Evolutionary conservation across 129 eudicot genomes (phyloP).

Genomic region (Helianthus tuberosus): DNA sequence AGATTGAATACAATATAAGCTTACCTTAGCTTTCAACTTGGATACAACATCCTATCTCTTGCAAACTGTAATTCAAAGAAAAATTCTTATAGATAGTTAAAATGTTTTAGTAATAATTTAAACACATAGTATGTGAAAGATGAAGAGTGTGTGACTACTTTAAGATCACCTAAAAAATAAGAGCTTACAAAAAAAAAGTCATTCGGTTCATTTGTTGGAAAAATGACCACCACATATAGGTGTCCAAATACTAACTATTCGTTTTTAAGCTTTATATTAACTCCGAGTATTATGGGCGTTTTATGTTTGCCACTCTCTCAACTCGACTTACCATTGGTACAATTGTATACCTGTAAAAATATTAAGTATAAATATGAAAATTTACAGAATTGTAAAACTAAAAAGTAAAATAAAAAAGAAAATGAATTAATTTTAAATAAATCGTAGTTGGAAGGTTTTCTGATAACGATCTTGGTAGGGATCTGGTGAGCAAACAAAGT

Average conservation of each 20-base stretch:
- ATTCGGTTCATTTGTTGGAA: constrained; percentile 85
- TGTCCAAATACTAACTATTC: constrained; percentile 79
- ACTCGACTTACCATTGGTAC: too few species aligned
- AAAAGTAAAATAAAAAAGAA: too few species aligned
- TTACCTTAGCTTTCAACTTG: constrained; percentile 29
- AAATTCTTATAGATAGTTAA: background rate
- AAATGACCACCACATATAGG: constrained; percentile 77
- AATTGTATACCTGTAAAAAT: too few species aligned
- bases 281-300: too few species aligned
- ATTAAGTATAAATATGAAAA: too few species aligned
- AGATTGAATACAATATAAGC: constrained; percentile 8
- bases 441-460: too few species aligned
- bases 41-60: too few species aligned
- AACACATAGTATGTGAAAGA: constrained; percentile 7
- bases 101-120: constrained; percentile 14
- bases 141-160: background rate
- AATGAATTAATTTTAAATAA: too few species aligned
- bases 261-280: constrained; percentile 57
- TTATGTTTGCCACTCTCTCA: too few species aligned
- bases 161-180: constrained; percentile 66
- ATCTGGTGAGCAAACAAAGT: too few species aligned
- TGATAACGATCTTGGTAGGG: too few species aligned
- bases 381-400: too few species aligned
- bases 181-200: constrained; percentile 65
- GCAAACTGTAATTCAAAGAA: constrained; percentile 45